Evolutionary conservation across 257 asterid species (phyloP).

Genomic region (Eucommia ulmoides): DNA sequence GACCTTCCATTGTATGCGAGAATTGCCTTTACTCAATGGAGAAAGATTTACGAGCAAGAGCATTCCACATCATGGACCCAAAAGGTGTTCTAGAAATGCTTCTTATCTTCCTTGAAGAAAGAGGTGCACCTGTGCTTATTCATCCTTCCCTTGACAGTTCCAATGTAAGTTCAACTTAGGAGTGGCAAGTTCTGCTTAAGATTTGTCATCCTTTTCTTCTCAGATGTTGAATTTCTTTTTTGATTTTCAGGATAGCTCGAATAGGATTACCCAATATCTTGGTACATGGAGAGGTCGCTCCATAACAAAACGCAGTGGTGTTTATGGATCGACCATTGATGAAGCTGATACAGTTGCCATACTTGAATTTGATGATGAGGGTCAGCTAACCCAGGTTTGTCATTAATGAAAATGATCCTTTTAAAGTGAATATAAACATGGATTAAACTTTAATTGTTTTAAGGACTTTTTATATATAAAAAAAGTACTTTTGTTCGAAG

Average conservation of each 20-base stretch:
- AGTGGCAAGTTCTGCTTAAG: not conserved
- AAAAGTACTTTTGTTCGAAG: no score
- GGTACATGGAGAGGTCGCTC: constrained; percentile 95
- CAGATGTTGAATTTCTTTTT: constrained; percentile 9
- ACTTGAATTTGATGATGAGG: constrained; percentile 53
- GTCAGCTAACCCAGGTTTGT: constrained; percentile 71
- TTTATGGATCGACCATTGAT: constrained; percentile 77
- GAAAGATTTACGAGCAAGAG: constrained; percentile 56
- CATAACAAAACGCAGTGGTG: constrained; percentile 81
- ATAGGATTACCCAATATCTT: constrained; percentile 51
- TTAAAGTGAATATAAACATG: no score
- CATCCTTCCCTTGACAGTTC: constrained; percentile 53
- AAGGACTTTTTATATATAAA: no score
- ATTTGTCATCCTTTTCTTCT: not conserved
- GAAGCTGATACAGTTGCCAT: constrained; percentile 60
- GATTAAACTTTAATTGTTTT: no score
- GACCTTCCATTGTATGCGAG: constrained; percentile 87
- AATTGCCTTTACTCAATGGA: constrained; percentile 77
- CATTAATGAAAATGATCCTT: no score
- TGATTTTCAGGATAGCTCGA: constrained; percentile 37
- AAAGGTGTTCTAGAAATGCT: constrained; percentile 67
- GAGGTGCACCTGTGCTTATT: constrained; percentile 27
- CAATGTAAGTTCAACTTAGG: constrained; percentile 24
- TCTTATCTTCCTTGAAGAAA: constrained; percentile 75
- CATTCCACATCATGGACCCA: constrained; percentile 81